Percentiles rank a stretch among this genome's conserved stretches.
Conservation (phyloP, 495 filamentous ascomycete genomes). For the Trichocladium antarcticum region DNA sequence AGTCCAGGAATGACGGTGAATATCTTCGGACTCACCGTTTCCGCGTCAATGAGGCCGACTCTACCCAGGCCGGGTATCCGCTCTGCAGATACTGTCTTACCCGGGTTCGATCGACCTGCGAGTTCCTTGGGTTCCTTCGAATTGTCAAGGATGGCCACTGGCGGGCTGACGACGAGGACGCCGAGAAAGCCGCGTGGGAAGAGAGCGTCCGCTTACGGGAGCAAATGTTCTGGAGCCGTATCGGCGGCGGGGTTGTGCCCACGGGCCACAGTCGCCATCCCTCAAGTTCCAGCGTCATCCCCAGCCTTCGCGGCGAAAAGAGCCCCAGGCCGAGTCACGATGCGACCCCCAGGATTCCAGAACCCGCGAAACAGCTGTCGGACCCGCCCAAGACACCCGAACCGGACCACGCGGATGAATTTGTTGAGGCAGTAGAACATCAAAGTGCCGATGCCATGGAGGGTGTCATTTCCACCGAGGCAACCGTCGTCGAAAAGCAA, state of each 20-base stretch:
- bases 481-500: background rate
- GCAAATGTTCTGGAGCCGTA: slow-evolving; percentile 89
- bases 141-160: slow-evolving; percentile 84
- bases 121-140: slow-evolving; percentile 81
- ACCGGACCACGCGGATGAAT: background rate
- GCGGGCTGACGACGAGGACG: slow-evolving; percentile 63
- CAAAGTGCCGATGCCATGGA: background rate
- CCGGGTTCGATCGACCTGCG: slow-evolving; percentile 76
- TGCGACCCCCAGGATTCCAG: background rate
- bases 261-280: slow-evolving; percentile 16
- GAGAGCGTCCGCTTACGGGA: slow-evolving; percentile 81
- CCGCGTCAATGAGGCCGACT: slow-evolving; percentile 72
- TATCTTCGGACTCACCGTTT: slow-evolving; percentile 79
- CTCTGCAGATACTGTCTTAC: slow-evolving; percentile 78
- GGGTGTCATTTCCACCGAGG: background rate
- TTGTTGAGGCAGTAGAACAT: background rate
- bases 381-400: slow-evolving; percentile 2
- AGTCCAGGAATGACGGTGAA: slow-evolving; percentile 54
- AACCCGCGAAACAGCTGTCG: background rate
- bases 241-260: slow-evolving; percentile 82
- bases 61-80: slow-evolving; percentile 71
- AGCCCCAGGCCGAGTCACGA: slow-evolving; percentile 25
- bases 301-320: slow-evolving; percentile 18
- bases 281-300: slow-evolving; percentile 13
- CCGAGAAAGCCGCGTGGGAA: slow-evolving; percentile 80